Conservation (phyloP, 164 flowering plant species). For the Piper betle region DNA sequence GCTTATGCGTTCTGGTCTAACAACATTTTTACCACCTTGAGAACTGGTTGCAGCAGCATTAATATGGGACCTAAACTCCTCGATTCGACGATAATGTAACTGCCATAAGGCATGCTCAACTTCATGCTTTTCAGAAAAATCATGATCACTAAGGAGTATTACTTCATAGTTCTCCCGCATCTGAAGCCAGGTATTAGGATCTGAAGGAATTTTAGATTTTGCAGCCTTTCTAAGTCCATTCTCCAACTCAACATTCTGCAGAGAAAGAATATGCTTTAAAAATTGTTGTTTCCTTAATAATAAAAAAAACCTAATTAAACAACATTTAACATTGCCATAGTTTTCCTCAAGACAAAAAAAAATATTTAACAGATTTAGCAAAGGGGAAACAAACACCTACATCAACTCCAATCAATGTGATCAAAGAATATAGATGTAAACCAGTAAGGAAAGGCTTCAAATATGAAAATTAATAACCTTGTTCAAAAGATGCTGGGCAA, state of each 20-base stretch:
- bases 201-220: conserved; percentile 63
- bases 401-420: background rate
- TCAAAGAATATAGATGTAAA: background rate
- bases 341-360: too few species aligned
- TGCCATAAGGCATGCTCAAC: conserved; percentile 92
- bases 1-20: conserved; percentile 47
- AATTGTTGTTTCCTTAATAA: background rate
- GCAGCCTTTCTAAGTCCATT: conserved; percentile 57
- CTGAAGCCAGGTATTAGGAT: conserved; percentile 80
- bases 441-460: background rate
- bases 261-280: background rate
- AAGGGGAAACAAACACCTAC: too few species aligned
- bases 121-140: conserved; percentile 76
- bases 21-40: conserved; percentile 47
- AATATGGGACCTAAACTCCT: conserved; percentile 64
- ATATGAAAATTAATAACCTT: conserved; percentile 34
- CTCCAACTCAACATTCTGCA: conserved; percentile 75
- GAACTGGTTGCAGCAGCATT: conserved; percentile 48
- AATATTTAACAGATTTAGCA: too few species aligned
- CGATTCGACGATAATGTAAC: conserved; percentile 78
- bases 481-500: conserved; percentile 57
- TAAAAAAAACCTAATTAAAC: too few species aligned
- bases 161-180: conserved; percentile 94
- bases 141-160: conserved; percentile 78
- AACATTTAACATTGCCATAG: too few species aligned